Evolutionary conservation across 257 asterid species (phyloP).

Genomic region (Sherardia arvensis): DNA sequence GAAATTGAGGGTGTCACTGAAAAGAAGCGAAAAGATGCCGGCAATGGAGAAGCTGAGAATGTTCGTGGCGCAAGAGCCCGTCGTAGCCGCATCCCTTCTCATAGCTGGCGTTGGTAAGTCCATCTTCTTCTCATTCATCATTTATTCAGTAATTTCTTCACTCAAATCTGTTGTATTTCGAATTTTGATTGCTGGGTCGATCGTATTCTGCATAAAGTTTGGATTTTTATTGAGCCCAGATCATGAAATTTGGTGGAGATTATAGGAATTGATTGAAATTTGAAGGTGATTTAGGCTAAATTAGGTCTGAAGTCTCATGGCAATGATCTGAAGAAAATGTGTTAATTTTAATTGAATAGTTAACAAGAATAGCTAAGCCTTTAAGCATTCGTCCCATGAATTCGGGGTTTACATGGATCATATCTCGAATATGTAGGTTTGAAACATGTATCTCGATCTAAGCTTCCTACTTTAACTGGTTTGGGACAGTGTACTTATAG

Average conservation of each 20-base stretch:
- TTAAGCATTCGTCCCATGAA: background rate
- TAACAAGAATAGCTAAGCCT: background rate
- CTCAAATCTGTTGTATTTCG: background rate
- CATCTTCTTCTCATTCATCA: too few species aligned
- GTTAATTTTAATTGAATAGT: background rate
- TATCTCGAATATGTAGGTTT: background rate
- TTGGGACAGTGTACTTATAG: background rate
- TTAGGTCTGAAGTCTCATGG: background rate
- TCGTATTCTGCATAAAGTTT: background rate
- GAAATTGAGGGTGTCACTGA: conserved; percentile 14
- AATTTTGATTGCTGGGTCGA: background rate
- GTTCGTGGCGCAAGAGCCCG: conserved; percentile 80
- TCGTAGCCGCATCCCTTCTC: conserved; percentile 77
- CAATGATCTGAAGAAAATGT: background rate
- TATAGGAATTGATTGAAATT: background rate
- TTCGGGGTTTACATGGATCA: too few species aligned
- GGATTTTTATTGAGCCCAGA: background rate
- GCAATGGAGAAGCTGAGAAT: conserved; percentile 68
- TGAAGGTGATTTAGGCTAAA: background rate
- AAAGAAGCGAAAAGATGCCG: conserved; percentile 26
- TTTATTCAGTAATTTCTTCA: too few species aligned
- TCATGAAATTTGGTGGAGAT: background rate
- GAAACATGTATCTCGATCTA: background rate
- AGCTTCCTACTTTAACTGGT: background rate
- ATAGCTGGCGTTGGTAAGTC: conserved; percentile 75